phyloP scores from a whole-genome alignment of 2,329 filamentous ascomycete genomes.

The Penicillium sp. region DNA sequence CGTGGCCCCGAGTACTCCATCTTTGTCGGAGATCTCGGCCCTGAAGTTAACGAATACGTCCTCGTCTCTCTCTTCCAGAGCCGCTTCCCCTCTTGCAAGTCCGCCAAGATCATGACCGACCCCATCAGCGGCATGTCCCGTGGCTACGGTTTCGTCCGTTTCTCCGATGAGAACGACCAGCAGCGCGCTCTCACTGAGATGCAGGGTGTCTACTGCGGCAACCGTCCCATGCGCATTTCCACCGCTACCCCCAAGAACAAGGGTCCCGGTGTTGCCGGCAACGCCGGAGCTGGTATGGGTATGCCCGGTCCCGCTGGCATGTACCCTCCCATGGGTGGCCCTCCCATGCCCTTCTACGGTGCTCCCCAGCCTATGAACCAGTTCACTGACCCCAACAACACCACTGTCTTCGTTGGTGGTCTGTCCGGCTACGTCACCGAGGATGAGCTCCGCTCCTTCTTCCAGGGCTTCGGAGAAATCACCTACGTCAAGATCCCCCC shows the following conservation, averaged over 20 bases:
- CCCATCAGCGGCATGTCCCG: conserved; percentile 96
- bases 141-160: conserved; percentile 96
- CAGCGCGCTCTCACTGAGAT: conserved; percentile 94
- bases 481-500: conserved; percentile 99
- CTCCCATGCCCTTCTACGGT: conserved; percentile 62
- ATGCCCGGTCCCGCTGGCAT: conserved; percentile 58
- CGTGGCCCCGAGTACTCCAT: conserved; percentile 95
- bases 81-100: conserved; percentile 96
- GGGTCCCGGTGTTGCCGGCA: conserved; percentile 54
- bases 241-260: conserved; percentile 96
- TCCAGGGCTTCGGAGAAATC: conserved; percentile 98
- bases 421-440: conserved; percentile 97
- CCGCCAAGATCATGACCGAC: conserved; percentile 99
- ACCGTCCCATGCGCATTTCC: conserved; percentile 96
- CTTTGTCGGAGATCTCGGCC: conserved; percentile 95
- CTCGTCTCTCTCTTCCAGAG: conserved; percentile 95
- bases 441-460: conserved; percentile 99
- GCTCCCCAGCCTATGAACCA: conserved; percentile 90
- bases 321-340: conserved; percentile 64
- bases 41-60: conserved; percentile 98
- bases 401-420: conserved; percentile 95
- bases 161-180: conserved; percentile 92
- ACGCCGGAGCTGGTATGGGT: conserved; percentile 46
- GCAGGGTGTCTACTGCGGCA: conserved; percentile 99
- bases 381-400: conserved; percentile 99